Evolutionary conservation across 2,329 filamentous ascomycete species (phyloP).

Genomic region (Penicillium sp.): DNA sequence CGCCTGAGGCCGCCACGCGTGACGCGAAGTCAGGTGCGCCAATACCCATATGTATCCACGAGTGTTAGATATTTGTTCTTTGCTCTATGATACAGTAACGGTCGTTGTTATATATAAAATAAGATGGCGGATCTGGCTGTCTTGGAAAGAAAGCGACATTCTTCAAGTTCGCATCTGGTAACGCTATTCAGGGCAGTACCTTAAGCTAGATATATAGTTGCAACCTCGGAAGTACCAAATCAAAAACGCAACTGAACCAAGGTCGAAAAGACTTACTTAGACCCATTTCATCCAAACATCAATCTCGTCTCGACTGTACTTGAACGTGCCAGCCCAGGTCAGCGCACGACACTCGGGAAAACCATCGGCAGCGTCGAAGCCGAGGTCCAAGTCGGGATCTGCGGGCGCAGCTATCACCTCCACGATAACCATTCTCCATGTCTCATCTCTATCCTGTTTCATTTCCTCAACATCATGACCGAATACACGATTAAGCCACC

Average conservation of each 20-base stretch:
- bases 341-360: not conserved
- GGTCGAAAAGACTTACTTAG: not conserved
- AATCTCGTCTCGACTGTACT: not conserved
- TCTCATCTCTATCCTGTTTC: not conserved
- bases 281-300: not conserved
- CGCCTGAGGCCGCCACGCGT: constrained; percentile 29
- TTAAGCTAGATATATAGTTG: not conserved
- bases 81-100: not conserved
- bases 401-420: too few relatives aligned
- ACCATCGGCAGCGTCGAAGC: not conserved
- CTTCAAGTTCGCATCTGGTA: not conserved
- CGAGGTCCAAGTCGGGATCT: constrained; percentile 13
- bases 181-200: not conserved
- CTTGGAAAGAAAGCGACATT: not conserved
- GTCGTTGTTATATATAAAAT: too few relatives aligned
- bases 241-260: not conserved
- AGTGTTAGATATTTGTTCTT: too few relatives aligned
- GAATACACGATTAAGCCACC: constrained; percentile 16
- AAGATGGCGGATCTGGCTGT: not conserved
- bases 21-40: constrained; percentile 31
- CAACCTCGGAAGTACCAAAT: not conserved
- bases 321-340: not conserved
- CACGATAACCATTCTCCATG: not conserved
- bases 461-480: constrained; percentile 12
- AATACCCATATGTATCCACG: not conserved